Percentiles rank a stretch among this genome's conserved stretches.
These are phyloP conservation scores for Schoenoplectus tabernaemontani DNA, from an alignment of 202 grass and related monocot genomes.

Conservation along the genomic window DNA sequence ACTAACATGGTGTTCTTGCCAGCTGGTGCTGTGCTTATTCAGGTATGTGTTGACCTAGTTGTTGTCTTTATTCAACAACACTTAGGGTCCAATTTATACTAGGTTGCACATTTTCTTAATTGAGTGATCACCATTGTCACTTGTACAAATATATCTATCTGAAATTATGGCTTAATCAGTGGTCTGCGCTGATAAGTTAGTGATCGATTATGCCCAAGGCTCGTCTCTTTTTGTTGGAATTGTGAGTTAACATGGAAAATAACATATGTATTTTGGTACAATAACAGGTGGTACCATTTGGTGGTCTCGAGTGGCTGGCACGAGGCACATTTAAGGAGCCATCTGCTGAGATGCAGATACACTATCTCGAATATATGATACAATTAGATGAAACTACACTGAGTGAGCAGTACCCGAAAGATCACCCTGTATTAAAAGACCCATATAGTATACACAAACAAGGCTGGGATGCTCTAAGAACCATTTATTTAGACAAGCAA, in stretches of 20 bases:
- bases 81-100: background rate
- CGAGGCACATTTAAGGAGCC: slow-evolving; percentile 56
- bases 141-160: background rate
- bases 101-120: background rate
- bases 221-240: background rate
- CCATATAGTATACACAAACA: slow-evolving; percentile 68
- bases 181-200: background rate
- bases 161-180: background rate
- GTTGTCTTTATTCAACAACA: background rate
- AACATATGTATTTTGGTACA: slow-evolving; percentile 1
- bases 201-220: background rate
- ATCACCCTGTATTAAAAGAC: slow-evolving; percentile 57
- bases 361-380: slow-evolving; percentile 68
- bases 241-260: background rate
- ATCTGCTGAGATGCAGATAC: slow-evolving; percentile 55
- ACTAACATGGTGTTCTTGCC: slow-evolving; percentile 87
- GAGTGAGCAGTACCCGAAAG: slow-evolving; percentile 63
- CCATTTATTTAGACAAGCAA: slow-evolving; percentile 71
- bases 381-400: slow-evolving; percentile 74
- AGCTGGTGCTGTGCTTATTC: slow-evolving; percentile 53
- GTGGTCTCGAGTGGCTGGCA: slow-evolving; percentile 65
- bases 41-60: slow-evolving; percentile 25
- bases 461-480: slow-evolving; percentile 60
- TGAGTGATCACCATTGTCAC: background rate
- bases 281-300: slow-evolving; percentile 55